Base-by-base conservation (phyloP, 1,284 basidiomycete species). In the Fomitopsis schrenkii region DNA sequence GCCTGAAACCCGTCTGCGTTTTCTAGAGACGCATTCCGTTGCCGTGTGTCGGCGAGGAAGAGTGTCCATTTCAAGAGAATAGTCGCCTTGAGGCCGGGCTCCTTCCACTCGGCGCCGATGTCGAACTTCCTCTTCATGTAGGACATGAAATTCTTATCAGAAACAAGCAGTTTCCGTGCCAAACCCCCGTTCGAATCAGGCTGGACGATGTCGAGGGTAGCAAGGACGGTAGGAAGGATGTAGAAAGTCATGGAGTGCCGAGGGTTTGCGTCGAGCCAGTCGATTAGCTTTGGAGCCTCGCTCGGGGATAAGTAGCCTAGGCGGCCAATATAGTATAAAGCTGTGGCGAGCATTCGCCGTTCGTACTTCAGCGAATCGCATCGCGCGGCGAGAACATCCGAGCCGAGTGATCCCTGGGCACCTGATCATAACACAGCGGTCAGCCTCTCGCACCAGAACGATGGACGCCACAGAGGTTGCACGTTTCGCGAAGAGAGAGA, bases 41-140 rank as follows among this genome's bases (percentile, higher is more conserved):
- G 85, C 28, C 93, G 80, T 5, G 86, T 83, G 59, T 93, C 88
- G 1, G 90, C 87, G 67, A 93, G 80, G 74, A 91, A 94, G 59
- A 96, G 78, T 0, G 93, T 90, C 94, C 94, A 97, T 68, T 94
- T 91, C 36, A 98, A 81, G 10, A 90, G 77, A 3, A 96, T 72
- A 0, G 86, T 82, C 1, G 93, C 90, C 69, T 91, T 92, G 33
- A 95, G 77, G 3, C 88, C 88, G 0, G 84, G 80, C 9, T 93
- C 88, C 61, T 84, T 86, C 90, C 94, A 95, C 33, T 77, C 73
- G 3, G 78, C 72, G 8, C 79, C 64, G 5, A 80, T 71, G n/a
- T 77, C 77, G 8, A 90, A 74, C 64, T 84, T 85, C 56, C 76
- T 80, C 40, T 79, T 83, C 84, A 91, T 85, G 61, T 79, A 84